These are phyloP conservation scores for Serpula lacrymans DNA, from an alignment of 768 basidiomycete species.

Conservation along the genomic window DNA sequence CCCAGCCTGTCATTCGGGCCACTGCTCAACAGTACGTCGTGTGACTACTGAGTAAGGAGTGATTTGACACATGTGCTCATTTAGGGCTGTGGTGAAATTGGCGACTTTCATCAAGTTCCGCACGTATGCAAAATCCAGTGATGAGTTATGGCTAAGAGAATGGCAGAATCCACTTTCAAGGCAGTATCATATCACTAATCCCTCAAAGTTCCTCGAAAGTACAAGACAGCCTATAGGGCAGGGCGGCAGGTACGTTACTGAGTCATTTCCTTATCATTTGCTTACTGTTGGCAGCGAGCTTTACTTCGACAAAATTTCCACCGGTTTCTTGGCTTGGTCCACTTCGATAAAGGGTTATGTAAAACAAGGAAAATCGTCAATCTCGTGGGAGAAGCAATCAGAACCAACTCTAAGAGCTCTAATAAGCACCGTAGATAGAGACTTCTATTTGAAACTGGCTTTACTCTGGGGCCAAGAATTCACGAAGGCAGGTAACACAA, in stretches of 20 bases:
- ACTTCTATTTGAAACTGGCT: slow-evolving; percentile 60
- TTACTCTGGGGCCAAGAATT: slow-evolving; percentile 82
- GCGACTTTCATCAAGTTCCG: slow-evolving; percentile 72
- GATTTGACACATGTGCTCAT: slow-evolving; percentile 1
- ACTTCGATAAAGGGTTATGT: slow-evolving; percentile 59
- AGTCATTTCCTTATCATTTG: not conserved
- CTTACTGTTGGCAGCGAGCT: slow-evolving; percentile 30
- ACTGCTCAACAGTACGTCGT: slow-evolving; percentile 56
- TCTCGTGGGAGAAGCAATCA: slow-evolving; percentile 56
- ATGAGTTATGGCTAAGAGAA: slow-evolving; percentile 71
- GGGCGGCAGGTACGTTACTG: slow-evolving; percentile 29
- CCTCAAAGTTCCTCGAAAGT: slow-evolving; percentile 44
- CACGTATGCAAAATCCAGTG: slow-evolving; percentile 57
- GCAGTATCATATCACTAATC: slow-evolving; percentile 44
- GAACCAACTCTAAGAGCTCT: slow-evolving; percentile 51
- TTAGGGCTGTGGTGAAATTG: slow-evolving; percentile 65
- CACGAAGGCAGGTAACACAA: slow-evolving; percentile 43
- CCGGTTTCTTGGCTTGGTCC: slow-evolving; percentile 79
- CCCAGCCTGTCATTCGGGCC: slow-evolving; percentile 65
- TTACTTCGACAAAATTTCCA: slow-evolving; percentile 72
- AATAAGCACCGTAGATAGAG: slow-evolving; percentile 38
- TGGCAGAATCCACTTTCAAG: slow-evolving; percentile 63
- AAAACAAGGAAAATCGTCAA: slow-evolving; percentile 31
- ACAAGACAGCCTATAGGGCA: slow-evolving; percentile 39
- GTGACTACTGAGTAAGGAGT: not conserved